These are phyloP conservation scores for Polygonum aviculare DNA, from an alignment of 148 eudicot genomes.

Conservation along the genomic window DNA sequence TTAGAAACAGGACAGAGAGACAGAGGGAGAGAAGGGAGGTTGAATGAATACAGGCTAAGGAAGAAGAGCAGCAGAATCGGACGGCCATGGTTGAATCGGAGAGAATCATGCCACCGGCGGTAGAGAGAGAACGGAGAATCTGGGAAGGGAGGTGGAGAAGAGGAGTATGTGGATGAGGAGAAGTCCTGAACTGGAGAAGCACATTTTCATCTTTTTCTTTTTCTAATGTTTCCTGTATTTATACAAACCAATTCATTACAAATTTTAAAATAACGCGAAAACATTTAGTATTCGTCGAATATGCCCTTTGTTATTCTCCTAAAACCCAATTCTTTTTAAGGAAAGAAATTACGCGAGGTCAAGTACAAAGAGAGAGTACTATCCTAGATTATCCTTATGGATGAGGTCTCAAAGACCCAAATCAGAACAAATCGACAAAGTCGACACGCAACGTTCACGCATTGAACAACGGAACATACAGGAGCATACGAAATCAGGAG, in stretches of 20 bases:
- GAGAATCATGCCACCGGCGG: slow-evolving; percentile 29
- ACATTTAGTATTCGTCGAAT: no score
- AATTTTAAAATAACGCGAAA: no score
- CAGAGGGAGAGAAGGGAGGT: slow-evolving; percentile 12
- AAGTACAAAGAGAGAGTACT: no score
- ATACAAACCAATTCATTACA: background rate
- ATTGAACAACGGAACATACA: no score
- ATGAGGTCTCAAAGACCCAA: no score
- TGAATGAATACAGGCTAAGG: slow-evolving; percentile 28
- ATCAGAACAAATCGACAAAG: no score
- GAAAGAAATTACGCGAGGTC: no score
- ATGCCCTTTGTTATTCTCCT: no score
- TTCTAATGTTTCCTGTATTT: background rate
- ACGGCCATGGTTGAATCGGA: slow-evolving; percentile 49
- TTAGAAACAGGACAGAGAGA: background rate
- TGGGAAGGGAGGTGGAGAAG: slow-evolving; percentile 6
- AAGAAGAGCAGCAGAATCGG: slow-evolving; percentile 43
- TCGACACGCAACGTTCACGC: no score
- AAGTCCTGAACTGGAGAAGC: background rate
- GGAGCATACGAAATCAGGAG: no score
- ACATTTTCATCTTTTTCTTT: background rate
- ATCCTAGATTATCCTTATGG: no score
- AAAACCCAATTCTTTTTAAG: no score
- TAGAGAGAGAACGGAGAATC: background rate
- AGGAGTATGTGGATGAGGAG: slow-evolving; percentile 9